phyloP scores from a whole-genome alignment of 106 monocot genomes.

The Allium fistulosum region DNA sequence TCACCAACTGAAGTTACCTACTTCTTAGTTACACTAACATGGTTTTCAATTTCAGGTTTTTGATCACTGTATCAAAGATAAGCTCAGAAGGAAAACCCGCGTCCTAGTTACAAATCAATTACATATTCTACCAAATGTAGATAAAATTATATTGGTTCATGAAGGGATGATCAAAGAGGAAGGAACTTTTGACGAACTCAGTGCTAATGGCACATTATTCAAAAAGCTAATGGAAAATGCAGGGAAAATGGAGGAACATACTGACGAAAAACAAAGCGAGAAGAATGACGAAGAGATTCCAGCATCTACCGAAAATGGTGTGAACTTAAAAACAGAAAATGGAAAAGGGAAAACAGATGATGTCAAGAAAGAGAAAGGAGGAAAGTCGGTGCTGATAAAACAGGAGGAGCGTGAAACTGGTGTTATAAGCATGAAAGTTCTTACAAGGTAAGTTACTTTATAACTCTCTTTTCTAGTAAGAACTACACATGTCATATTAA shows the following conservation, averaged over 20 bases:
- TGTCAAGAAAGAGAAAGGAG: constrained; percentile 39
- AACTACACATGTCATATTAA: background rate
- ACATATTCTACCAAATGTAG: constrained; percentile 96
- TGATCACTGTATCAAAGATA: constrained; percentile 93
- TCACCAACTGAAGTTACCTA: no score
- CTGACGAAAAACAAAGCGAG: constrained; percentile 43
- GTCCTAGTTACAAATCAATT: constrained; percentile 99
- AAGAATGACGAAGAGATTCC: constrained; percentile 8
- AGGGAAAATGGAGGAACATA: constrained; percentile 91
- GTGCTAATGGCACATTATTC: constrained; percentile 53
- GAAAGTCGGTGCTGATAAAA: constrained; percentile 77
- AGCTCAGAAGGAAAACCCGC: constrained; percentile 81
- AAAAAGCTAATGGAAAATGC: constrained; percentile 99
- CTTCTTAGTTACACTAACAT: no score
- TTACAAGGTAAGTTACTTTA: constrained; percentile 42
- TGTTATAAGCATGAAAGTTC: constrained; percentile 69
- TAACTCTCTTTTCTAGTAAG: background rate
- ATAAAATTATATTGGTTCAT: constrained; percentile 85
- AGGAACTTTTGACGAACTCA: constrained; percentile 95
- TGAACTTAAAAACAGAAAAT: constrained; percentile 14
- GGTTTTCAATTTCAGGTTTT: constrained; percentile 52
- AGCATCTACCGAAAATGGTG: constrained; percentile 38
- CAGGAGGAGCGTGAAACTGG: constrained; percentile 98
- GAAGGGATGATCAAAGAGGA: constrained; percentile 90
- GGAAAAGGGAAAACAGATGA: constrained; percentile 18